Evolutionary conservation across 495 filamentous ascomycete species (phyloP).

Genomic region (Saxophila tyrrhenica): DNA sequence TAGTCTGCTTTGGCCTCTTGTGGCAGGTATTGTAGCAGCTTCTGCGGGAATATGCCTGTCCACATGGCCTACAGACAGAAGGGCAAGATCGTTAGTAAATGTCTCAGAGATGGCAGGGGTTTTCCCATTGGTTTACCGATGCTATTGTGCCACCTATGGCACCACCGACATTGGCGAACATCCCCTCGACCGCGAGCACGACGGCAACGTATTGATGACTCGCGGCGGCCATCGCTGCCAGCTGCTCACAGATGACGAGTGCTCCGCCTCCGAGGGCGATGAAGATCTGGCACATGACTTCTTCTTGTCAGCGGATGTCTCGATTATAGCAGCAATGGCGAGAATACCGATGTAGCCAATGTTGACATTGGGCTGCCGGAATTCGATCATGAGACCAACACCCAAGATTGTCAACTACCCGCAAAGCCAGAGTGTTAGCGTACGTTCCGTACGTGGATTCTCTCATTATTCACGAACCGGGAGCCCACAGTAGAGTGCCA

Average conservation of each 20-base stretch:
- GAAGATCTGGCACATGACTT: slow-evolving; percentile 7
- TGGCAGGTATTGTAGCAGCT: background rate
- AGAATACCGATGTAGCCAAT: background rate
- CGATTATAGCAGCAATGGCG: background rate
- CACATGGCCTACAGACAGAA: too few relatives aligned
- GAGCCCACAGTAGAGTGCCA: background rate
- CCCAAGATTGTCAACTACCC: background rate
- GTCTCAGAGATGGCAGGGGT: too few relatives aligned
- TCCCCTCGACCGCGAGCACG: slow-evolving; percentile 4
- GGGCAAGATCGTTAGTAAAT: too few relatives aligned
- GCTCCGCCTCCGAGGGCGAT: background rate
- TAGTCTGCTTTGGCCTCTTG: background rate
- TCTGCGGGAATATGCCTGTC: background rate
- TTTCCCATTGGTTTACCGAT: too few relatives aligned
- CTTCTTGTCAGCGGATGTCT: background rate
- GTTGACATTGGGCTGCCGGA: background rate
- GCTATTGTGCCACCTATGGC: background rate
- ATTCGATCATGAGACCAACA: background rate
- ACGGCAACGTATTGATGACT: slow-evolving; percentile 1
- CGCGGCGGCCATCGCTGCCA: background rate
- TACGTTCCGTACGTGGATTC: too few relatives aligned
- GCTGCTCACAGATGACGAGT: background rate
- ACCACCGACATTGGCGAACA: slow-evolving; percentile 6
- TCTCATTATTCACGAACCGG: too few relatives aligned
- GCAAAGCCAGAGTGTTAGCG: too few relatives aligned